phyloP scores from a whole-genome alignment of 345 rosid genomes.

The Syzygium grande region DNA sequence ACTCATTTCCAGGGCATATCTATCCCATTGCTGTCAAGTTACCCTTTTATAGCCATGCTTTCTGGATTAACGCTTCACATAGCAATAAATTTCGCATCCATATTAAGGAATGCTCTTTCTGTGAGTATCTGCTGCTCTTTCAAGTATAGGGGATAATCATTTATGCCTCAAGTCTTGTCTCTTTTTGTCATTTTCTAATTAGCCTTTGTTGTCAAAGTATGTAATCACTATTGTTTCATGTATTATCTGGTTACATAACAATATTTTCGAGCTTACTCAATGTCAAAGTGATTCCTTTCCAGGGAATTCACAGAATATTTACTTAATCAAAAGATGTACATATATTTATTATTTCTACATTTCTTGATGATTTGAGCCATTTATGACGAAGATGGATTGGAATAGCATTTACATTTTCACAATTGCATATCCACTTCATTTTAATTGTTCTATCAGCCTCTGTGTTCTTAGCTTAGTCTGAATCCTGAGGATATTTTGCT shows the following conservation, averaged over 20 bases:
- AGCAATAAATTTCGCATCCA: constrained; percentile 30
- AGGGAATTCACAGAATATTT: neutral
- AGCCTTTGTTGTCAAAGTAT: neutral
- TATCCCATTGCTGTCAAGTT: constrained; percentile 33
- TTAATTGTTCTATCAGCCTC: neutral
- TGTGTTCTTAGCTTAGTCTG: neutral
- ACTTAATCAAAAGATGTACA: neutral
- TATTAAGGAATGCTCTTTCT: constrained; percentile 38
- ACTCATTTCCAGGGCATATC: constrained; percentile 30
- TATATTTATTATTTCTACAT: neutral
- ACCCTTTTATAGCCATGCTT: constrained; percentile 43
- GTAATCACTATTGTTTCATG: neutral
- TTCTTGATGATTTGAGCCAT: neutral
- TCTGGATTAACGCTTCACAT: constrained; percentile 32
- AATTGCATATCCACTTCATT: neutral
- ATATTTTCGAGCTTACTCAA: neutral
- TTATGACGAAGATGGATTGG: neutral
- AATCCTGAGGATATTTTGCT: neutral
- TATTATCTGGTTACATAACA: neutral
- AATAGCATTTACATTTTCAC: neutral
- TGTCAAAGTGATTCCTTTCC: neutral
- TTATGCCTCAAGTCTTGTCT: neutral
- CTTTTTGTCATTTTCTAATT: neutral
- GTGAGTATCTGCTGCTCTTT: constrained; percentile 16
- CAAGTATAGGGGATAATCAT: neutral